Base-by-base conservation (phyloP, 805 yeast species). In the Kazachstania martiniae region DNA sequence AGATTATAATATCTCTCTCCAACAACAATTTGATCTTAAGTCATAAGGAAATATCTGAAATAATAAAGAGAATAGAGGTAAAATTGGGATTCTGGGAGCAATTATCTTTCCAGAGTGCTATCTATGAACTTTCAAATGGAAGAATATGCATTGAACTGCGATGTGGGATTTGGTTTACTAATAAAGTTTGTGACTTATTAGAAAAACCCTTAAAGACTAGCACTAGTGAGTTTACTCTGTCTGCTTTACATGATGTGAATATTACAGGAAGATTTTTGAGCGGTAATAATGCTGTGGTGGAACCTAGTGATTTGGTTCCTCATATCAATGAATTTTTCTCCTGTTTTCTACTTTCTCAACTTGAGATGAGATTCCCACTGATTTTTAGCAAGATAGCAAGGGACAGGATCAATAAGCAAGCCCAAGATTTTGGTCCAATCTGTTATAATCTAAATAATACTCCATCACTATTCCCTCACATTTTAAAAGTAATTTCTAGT, bases 351-450 rank as follows among this genome's bases (percentile, higher is more conserved):
- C n/a, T 53, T 3, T 51, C 58, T 0, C 53, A 58, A 28, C 39
- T 58, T 31, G 65, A 60, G 31, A 53, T 56, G 26, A 49, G 47
- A 23, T 50, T 46, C 36, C 63, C 65, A 4, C 35, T 59, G 17
- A 49, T 56, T 4, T 60, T 59, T 31, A 56, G 54, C 10, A 33
- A 32, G 15, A 33, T 32, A 1, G 39, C 51, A 4, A 41, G 63
- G 32, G 31, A 33, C 1, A 31, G 44, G 5, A 36, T 55, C 3
- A 28, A 28, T 9, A 16, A 32, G 13, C 58, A 56, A 28, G 46
- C 41, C 27, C 21, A 28, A 4, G 39, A 45, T 17, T 31, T 49
- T 12, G 56, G 51, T 0, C 49, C 51, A 9, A 37, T 55, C 13
- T 55, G 58, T 6, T 51, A 42, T 31, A 41, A 51, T 2, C 27